A percentile compares a stretch with the other conserved stretches of the same genome.
phyloP scores from a whole-genome alignment of 306 rosid genomes.

The Citrullus amarus region DNA sequence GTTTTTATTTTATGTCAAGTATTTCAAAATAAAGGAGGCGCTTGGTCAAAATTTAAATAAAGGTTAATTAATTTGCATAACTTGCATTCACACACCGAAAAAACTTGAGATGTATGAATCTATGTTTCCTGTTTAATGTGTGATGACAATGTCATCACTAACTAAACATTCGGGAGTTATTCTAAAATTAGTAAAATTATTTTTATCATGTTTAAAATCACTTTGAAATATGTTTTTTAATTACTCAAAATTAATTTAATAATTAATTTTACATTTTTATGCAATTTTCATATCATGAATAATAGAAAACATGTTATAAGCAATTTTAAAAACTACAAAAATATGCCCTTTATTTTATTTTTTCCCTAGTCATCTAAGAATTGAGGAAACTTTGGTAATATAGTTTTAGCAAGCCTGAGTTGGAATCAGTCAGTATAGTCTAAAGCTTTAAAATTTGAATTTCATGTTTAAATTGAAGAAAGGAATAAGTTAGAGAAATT shows the following conservation, averaged over 20 bases:
- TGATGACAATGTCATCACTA: not conserved
- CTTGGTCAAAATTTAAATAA: too few relatives aligned
- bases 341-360: not conserved
- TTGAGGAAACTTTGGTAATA: not conserved
- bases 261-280: too few relatives aligned
- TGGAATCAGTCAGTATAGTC: not conserved
- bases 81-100: not conserved
- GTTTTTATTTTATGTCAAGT: too few relatives aligned
- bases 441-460: not conserved
- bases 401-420: not conserved
- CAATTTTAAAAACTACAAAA: too few relatives aligned
- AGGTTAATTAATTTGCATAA: not conserved
- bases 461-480: not conserved
- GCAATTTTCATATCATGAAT: too few relatives aligned
- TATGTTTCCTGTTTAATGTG: not conserved
- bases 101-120: not conserved
- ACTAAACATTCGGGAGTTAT: too few relatives aligned
- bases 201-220: not conserved
- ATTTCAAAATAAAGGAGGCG: not conserved
- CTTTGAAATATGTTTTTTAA: too few relatives aligned
- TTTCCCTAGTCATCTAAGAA: not conserved
- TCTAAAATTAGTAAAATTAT: not conserved
- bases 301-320: too few relatives aligned
- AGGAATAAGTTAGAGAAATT: not conserved
- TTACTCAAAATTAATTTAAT: too few relatives aligned